Base-by-base conservation (phyloP, 2,329 filamentous ascomycete species). In the Westerdykella sp. region DNA sequence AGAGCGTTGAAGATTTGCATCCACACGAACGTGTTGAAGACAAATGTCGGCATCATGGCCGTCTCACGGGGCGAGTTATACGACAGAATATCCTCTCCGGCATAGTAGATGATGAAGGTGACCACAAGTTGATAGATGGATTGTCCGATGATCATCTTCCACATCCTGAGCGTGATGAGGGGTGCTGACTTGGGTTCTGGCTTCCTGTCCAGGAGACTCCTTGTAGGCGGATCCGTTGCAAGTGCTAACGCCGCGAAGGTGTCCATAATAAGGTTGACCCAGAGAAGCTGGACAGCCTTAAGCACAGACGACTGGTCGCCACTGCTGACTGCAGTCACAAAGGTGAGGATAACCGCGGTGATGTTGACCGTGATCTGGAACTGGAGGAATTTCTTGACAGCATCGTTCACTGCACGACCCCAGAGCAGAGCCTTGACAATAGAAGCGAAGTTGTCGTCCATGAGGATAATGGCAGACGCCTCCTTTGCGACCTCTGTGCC, bases 1-100 rank as follows among this genome's bases (percentile, higher is more conserved):
- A 94, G 87, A 63, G 95, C 85, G 69, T 97, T 97, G 74, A 97
- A 97, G 56, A 97, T 94, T 59, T 97, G 91, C 90, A 97, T 96
- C 91, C 91, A 97, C 41, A 96, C 91, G 63, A 97, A 97, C 0
- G 88, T 93, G 73, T 97, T 97, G 77, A 97, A 97, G 6, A 97
- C 86, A 38, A 97, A 76, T 2, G 89, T 94, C 43, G 81, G 74
- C 46, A 94, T 75, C 12, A 68, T 61, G 6, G 77, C 63, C 28
- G 71, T 57, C 23, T 74, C 68, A 3, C 69, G 63, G 0, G 61
- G 55, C 23, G 71, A 70, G 12, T 75, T 63, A 53, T 83, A 80
- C 7, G 72, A 72, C n/a, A 87, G 73, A 12, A 87, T 80, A 28
- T 59, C 70, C 45, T 68, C 68, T 39, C 77, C 80, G 25, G 79